phyloP scores from a whole-genome alignment of 805 yeast species.

The Cyberlindnera galapagoensis region DNA sequence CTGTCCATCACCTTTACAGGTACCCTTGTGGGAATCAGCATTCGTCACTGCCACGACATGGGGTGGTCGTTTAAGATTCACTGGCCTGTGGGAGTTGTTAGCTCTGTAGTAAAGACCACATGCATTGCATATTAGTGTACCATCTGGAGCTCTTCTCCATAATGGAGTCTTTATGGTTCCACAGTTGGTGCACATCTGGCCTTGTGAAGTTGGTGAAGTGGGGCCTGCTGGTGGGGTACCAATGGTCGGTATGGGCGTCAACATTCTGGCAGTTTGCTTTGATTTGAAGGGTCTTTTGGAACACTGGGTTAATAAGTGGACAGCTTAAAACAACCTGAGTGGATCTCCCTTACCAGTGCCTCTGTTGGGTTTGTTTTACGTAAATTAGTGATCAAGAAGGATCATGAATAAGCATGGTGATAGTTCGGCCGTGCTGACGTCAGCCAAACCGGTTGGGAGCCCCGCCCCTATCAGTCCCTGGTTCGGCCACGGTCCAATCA shows the following conservation, averaged over 20 bases:
- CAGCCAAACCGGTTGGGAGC: no score
- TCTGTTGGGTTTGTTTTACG: no score
- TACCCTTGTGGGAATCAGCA: constrained; percentile 19
- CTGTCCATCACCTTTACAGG: constrained; percentile 36
- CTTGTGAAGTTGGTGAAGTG: constrained; percentile 6
- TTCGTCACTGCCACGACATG: constrained; percentile 80
- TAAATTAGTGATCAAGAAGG: no score
- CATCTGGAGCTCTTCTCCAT: constrained; percentile 89
- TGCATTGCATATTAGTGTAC: constrained; percentile 89
- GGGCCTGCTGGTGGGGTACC: constrained; percentile 1
- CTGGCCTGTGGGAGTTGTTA: constrained; percentile 88
- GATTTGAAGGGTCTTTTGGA: no score
- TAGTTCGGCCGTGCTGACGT: no score
- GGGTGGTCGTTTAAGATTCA: constrained; percentile 65
- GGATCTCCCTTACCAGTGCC: no score
- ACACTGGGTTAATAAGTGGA: no score
- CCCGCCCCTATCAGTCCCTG: no score
- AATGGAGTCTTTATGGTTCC: constrained; percentile 84
- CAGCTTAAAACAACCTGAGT: no score
- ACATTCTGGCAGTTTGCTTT: no score
- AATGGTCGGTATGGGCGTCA: constrained; percentile 1
- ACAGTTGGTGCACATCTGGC: constrained; percentile 68
- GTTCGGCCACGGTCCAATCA: no score
- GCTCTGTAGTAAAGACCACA: constrained; percentile 87
- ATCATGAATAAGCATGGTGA: no score